These are phyloP conservation scores for Pichia sp. DNA, from an alignment of 1,139 yeast species.

Conservation along the genomic window DNA sequence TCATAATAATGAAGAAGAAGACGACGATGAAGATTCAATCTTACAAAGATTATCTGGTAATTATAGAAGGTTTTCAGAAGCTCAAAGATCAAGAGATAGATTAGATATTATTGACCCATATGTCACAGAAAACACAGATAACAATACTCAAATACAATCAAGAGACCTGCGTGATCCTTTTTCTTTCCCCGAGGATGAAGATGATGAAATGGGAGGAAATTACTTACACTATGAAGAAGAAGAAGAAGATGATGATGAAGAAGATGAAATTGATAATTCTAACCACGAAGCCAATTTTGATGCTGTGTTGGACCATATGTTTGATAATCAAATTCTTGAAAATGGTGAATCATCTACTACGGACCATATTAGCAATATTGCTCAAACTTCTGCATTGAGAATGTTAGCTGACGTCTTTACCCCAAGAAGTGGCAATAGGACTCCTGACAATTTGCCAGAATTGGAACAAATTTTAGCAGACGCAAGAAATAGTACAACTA, in stretches of 20 bases:
- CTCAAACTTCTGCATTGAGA: slow-evolving; percentile 6
- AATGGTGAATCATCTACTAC: neutral
- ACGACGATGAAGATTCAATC: slow-evolving; percentile 24
- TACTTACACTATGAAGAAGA: slow-evolving; percentile 5
- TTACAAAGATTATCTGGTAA: slow-evolving; percentile 26
- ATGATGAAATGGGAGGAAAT: slow-evolving; percentile 4
- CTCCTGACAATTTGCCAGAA: neutral
- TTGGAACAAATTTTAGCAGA: slow-evolving; percentile 1
- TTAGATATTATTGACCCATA: slow-evolving; percentile 14
- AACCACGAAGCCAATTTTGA: neutral
- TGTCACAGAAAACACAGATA: slow-evolving; percentile 18
- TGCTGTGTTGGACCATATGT: neutral
- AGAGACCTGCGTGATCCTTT: neutral
- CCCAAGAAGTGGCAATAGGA: neutral
- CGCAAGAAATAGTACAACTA: neutral
- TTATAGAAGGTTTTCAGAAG: slow-evolving; percentile 27
- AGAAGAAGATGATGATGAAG: slow-evolving; percentile 12
- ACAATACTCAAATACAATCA: slow-evolving; percentile 11
- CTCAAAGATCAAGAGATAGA: slow-evolving; percentile 15
- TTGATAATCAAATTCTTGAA: neutral
- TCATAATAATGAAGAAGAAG: slow-evolving; percentile 7
- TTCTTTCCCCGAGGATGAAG: slow-evolving; percentile 6
- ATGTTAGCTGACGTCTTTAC: slow-evolving; percentile 13
- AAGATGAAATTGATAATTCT: neutral
- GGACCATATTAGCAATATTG: neutral